Evolutionary conservation across 2,329 filamentous ascomycete species (phyloP).

Genomic region (Lasiodiplodia theobromae): DNA sequence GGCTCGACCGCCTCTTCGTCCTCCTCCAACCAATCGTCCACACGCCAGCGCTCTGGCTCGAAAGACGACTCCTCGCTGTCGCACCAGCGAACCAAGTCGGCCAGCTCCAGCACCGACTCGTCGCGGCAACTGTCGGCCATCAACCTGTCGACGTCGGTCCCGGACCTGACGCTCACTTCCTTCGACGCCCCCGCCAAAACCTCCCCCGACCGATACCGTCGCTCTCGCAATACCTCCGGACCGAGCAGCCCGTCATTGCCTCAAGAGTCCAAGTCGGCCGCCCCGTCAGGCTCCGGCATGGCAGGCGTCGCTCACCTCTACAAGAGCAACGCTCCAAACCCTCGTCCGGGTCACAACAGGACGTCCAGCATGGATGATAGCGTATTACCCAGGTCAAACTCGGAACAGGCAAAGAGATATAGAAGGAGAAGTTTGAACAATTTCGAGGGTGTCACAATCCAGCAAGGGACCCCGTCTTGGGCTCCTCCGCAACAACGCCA

Average conservation of each 20-base stretch:
- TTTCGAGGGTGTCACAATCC: slow-evolving; percentile 51
- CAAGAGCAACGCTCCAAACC: slow-evolving; percentile 35
- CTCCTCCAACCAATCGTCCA: slow-evolving; percentile 58
- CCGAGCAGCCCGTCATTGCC: slow-evolving; percentile 25
- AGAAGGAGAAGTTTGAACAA: slow-evolving; percentile 84
- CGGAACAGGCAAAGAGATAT: slow-evolving; percentile 77
- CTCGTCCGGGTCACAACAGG: slow-evolving; percentile 60
- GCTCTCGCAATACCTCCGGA: slow-evolving; percentile 46
- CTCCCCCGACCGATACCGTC: slow-evolving; percentile 84
- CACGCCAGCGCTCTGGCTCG: slow-evolving; percentile 37
- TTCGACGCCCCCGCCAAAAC: slow-evolving; percentile 68
- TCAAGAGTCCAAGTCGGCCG: slow-evolving; percentile 45
- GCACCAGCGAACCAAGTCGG: slow-evolving; percentile 40
- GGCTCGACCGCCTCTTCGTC: slow-evolving; percentile 56
- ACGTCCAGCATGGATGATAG: slow-evolving; percentile 74
- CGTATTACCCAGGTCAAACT: slow-evolving; percentile 64
- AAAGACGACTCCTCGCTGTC: slow-evolving; percentile 59
- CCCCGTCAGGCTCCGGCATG: slow-evolving; percentile 62
- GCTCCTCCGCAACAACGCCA: slow-evolving; percentile 33
- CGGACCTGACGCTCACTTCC: slow-evolving; percentile 63
- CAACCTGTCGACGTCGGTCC: slow-evolving; percentile 58
- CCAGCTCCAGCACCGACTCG: slow-evolving; percentile 34
- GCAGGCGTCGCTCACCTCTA: slow-evolving; percentile 64
- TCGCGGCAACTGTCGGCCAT: slow-evolving; percentile 55
- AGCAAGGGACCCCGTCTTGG: slow-evolving; percentile 31